Conservation (phyloP, 768 basidiomycete species). For the Pleurotus djamor region DNA sequence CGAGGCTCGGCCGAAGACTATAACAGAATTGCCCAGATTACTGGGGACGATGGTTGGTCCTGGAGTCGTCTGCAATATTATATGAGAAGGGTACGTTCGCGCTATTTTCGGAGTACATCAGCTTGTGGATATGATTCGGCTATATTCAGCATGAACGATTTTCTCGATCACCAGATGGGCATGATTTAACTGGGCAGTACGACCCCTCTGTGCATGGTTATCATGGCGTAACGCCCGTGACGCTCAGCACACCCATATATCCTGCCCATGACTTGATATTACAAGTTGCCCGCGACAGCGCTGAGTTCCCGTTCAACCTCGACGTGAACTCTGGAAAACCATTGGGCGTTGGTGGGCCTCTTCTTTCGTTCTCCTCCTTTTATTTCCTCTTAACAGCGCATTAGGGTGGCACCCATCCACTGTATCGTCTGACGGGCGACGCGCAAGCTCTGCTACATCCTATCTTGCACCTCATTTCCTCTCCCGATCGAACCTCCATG, state of each 20-base stretch:
- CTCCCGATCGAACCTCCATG: constrained; percentile 19
- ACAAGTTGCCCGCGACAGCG: constrained; percentile 14
- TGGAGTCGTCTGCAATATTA: constrained; percentile 22
- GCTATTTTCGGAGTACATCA: neutral
- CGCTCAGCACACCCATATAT: constrained; percentile 16
- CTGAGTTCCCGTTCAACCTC: constrained; percentile 20
- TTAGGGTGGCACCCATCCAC: constrained; percentile 18
- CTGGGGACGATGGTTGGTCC: constrained; percentile 25
- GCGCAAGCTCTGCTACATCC: constrained; percentile 20
- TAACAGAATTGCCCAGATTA: constrained; percentile 16
- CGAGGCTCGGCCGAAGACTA: too few relatives aligned
- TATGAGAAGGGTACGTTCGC: constrained; percentile 15
- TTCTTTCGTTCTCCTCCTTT: neutral
- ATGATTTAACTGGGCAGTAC: constrained; percentile 23
- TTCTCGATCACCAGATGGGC: constrained; percentile 20
- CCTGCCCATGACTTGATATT: constrained; percentile 18
- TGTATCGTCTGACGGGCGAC: constrained; percentile 10
- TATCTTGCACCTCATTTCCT: constrained; percentile 20
- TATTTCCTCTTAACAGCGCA: neutral
- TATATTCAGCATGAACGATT: constrained; percentile 27
- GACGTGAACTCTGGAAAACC: constrained; percentile 27
- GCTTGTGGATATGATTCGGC: neutral
- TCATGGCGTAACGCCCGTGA: constrained; percentile 19
- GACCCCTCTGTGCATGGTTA: constrained; percentile 23
- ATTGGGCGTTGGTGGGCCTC: constrained; percentile 25